Base-by-base conservation (phyloP, 768 basidiomycete genomes). In the Leccinum subtestaceum region DNA sequence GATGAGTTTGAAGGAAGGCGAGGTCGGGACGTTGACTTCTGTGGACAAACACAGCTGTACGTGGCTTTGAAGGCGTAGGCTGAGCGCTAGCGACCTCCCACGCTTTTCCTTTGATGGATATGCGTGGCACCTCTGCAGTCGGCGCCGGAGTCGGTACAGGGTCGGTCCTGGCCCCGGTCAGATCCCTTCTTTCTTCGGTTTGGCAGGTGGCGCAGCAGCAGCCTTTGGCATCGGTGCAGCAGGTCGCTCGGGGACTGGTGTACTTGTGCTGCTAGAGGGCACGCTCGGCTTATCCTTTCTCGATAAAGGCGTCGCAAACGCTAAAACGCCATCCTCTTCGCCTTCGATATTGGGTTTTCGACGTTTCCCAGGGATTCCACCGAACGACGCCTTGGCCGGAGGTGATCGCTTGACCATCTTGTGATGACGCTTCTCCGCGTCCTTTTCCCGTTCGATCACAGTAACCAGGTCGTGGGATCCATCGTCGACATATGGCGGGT, bases 391-490 rank as follows among this genome's bases (percentile, higher is more conserved):
- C 69, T 77, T 79, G 53, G 74, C 61, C 19, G 69, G 53, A 52
- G 75, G 65, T 23, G 71, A 72, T 38, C 76, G 77, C 56, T 72
- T 79, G 19, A 70, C 67, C 7, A 72, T 65, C 51, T 74, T 75
- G 36, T 81, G 79, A 27, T 78, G 78, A 29, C 80, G 80, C 43
- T 76, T 78, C 60, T 80, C 82, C 60, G 79, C 82, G 55, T 79
- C 77, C 70, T 85, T 82, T 72, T 86, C 84, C 55, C 82, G 78
- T 68, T 92, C 90, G 43, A 92, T 88, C 8, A 90, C 90, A 55
- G 91, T 81, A 19, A 93, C 89, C 69, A 93, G 78, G 65, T 93
- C 90, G 63, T 89, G 85, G 29, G 87, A 88, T n/a, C 88, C 89
- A 71, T 91, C 89, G 63, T 91, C 89, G 47, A 87, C 80, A 67